Conservation (phyloP, 306 rosid species). For the Cyclanthera cordifolia region DNA sequence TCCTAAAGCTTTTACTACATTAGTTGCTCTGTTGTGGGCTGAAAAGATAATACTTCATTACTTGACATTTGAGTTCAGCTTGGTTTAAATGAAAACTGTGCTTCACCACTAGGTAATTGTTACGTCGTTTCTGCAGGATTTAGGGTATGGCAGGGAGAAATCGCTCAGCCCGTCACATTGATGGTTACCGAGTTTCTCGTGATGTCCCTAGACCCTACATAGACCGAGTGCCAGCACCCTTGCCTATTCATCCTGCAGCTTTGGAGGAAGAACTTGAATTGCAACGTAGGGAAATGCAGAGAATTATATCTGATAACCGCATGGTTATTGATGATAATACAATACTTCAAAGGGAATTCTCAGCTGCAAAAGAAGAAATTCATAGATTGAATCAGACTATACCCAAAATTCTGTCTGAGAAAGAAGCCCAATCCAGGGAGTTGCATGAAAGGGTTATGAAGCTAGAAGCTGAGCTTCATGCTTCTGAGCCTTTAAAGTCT, state of each 20-base stretch:
- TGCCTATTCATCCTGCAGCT: slow-evolving; percentile 29
- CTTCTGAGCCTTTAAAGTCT: slow-evolving; percentile 25
- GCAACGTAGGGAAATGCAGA: slow-evolving; percentile 32
- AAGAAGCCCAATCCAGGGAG: slow-evolving; percentile 25
- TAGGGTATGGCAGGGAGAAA: slow-evolving; percentile 31
- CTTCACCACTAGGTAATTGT: slow-evolving; percentile 9
- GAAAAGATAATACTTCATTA: neutral
- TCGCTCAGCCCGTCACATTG: slow-evolving; percentile 23
- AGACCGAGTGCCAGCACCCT: slow-evolving; percentile 17
- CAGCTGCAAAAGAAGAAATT: slow-evolving; percentile 37
- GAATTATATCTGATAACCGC: slow-evolving; percentile 28
- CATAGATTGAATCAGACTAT: slow-evolving; percentile 28
- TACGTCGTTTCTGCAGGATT: slow-evolving; percentile 28
- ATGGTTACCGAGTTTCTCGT: slow-evolving; percentile 24
- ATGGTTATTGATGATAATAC: slow-evolving; percentile 33
- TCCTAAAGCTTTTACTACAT: neutral
- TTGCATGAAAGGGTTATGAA: slow-evolving; percentile 27
- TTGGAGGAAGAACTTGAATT: slow-evolving; percentile 38
- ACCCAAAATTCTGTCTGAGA: slow-evolving; percentile 24
- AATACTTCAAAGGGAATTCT: slow-evolving; percentile 30
- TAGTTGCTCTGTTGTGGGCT: neutral
- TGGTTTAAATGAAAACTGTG: slow-evolving; percentile 10
- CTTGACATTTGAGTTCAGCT: neutral
- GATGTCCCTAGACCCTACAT: slow-evolving; percentile 25
- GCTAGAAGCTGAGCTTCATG: slow-evolving; percentile 40